Percentiles rank a stretch among this genome's conserved stretches.
Conservation (phyloP, 495 filamentous ascomycete species). For the Chaetomium fimeti region DNA sequence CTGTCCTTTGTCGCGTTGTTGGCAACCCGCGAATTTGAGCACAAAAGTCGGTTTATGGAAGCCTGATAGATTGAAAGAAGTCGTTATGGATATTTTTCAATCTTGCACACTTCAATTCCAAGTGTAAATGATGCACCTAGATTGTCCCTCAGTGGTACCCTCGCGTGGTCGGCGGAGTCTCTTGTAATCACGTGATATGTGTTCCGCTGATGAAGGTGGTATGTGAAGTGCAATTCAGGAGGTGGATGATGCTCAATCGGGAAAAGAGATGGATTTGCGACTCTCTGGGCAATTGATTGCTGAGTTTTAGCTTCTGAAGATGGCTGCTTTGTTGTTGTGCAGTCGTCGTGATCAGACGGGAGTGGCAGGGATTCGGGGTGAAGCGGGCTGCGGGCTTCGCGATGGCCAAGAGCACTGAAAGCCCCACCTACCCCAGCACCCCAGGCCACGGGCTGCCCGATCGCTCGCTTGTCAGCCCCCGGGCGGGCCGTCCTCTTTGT, state of each 20-base stretch:
- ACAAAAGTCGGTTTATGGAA: background rate
- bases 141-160: conserved; percentile 8
- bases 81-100: background rate
- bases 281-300: too few relatives aligned
- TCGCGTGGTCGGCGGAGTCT: background rate
- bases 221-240: background rate
- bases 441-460: background rate
- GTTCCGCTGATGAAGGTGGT: background rate
- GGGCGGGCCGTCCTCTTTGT: background rate
- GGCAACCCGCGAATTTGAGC: too few relatives aligned
- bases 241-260: background rate
- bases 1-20: conserved; percentile 1
- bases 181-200: conserved; percentile 15
- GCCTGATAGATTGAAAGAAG: background rate
- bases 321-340: too few relatives aligned
- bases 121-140: background rate
- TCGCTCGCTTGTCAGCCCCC: conserved; percentile 6
- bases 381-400: background rate
- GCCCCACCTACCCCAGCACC: conserved; percentile 10
- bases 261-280: background rate
- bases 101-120: background rate
- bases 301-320: too few relatives aligned
- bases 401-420: background rate
- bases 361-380: background rate
- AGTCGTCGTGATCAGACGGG: too few relatives aligned